Evolutionary conservation across 1,139 yeast genomes (phyloP), one percentile per base, ranked within the genome.

Genomic region (Zygoascus hellenicus): DNA sequence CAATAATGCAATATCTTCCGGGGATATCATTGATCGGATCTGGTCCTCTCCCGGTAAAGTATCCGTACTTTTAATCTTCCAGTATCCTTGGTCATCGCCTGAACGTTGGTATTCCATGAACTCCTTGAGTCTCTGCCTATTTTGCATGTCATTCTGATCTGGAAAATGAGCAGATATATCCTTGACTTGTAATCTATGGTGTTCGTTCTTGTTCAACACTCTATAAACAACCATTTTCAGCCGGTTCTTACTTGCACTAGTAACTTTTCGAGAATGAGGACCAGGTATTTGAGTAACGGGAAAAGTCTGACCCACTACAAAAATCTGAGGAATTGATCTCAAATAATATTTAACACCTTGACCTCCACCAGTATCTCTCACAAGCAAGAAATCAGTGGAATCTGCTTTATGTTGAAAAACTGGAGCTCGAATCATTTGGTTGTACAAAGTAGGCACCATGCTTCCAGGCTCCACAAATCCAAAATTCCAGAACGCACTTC

Each of bases 401-500:
- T 75, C 73, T 0, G 82, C 75, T 37, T 88, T 95, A 60, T 94
- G 98, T 59, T 82, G 81, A 69, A 88, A 92, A 2, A 92, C 77
- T 0, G 99, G 98, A 0, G 99, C 97, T 52, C 98, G 73, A 5
- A 84, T 68, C 84, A 94, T 82, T 57, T 89, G 85, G 63, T 92
- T 94, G 67, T 94, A 94, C 47, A 92, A 68, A 0, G 98, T 86
- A 0, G 97, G 97, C 1, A 90, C 97, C 51, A 88, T 80, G 57
- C 84, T 88, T 2, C 98, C 99, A 2, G 90, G 87, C 45, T 89
- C 96, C 11, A 94, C 97, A 66, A 85, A 86, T 1, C 99, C 99
- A 70, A 89, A 94, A 63, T 90, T 92, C 98, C 98, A 94, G 62
- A 92, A 94, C 10, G 99, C 97, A 10, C 96, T 86, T 57, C 95